A percentile compares a stretch with the other conserved stretches of the same genome.
These are phyloP conservation scores for Neurospora sp. DNA, from an alignment of 495 filamentous ascomycete genomes.

Conservation along the genomic window DNA sequence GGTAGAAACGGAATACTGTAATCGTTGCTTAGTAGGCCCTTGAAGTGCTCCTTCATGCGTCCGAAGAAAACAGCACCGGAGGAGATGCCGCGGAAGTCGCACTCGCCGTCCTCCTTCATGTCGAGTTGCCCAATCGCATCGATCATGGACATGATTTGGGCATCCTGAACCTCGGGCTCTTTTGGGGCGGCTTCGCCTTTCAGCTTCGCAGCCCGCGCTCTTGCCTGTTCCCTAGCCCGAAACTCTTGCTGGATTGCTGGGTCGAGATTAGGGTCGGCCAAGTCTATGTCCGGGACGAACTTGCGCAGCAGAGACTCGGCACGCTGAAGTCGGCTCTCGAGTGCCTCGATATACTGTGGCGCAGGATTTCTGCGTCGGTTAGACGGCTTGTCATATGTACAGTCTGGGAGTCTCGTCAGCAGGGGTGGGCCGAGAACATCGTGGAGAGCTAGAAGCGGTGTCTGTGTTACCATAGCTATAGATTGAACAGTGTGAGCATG, in stretches of 20 bases:
- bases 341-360: conserved; percentile 86
- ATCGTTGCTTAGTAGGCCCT: conserved; percentile 49
- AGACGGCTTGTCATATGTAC: conserved; percentile 96
- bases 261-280: conserved; percentile 75
- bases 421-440: conserved; percentile 1
- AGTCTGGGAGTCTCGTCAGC: conserved; percentile 53
- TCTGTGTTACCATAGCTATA: conserved; percentile 84
- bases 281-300: conserved; percentile 76
- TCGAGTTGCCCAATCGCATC: conserved; percentile 81
- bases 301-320: conserved; percentile 71
- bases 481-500: conserved; percentile 94
- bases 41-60: conserved; percentile 75
- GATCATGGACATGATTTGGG: conserved; percentile 89
- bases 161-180: conserved; percentile 46
- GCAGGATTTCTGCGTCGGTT: conserved; percentile 90
- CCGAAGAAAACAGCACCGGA: conserved; percentile 82
- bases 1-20: conserved; percentile 39
- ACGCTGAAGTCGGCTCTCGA: conserved; percentile 75
- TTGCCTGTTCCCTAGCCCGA: conserved; percentile 35
- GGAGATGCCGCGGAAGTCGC: conserved; percentile 91
- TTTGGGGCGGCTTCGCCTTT: conserved; percentile 19
- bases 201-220: conserved; percentile 22
- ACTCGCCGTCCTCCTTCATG: conserved; percentile 81
- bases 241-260: conserved; percentile 51
- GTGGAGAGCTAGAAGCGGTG: neutral